Percentiles rank a stretch among this genome's conserved stretches.
These are phyloP conservation scores for Simplicillium sp. DNA, from an alignment of 2,329 filamentous ascomycete genomes.

Conservation along the genomic window DNA sequence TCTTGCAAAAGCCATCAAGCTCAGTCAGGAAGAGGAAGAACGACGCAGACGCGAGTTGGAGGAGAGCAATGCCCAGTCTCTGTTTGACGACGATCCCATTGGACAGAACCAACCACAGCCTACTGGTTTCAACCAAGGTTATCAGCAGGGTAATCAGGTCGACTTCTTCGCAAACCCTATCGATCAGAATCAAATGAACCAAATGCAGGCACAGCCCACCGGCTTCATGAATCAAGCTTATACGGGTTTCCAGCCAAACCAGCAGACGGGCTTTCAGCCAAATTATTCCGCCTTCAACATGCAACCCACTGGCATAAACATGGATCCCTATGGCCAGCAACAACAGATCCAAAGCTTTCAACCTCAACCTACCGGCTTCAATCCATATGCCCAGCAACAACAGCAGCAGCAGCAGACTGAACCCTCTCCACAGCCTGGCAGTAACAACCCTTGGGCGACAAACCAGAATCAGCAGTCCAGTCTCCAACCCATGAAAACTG, in stretches of 20 bases:
- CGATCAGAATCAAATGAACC: slow-evolving; percentile 61
- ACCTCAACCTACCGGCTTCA: slow-evolving; percentile 43
- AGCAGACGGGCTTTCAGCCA: slow-evolving; percentile 40
- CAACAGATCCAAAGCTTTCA: slow-evolving; percentile 34
- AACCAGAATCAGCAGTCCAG: slow-evolving; percentile 47
- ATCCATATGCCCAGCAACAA: slow-evolving; percentile 37
- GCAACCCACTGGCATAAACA: slow-evolving; percentile 56
- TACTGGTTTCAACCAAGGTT: slow-evolving; percentile 92
- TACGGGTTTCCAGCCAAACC: slow-evolving; percentile 39
- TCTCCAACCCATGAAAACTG: slow-evolving; percentile 70
- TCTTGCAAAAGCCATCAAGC: slow-evolving; percentile 84
- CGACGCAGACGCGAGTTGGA: slow-evolving; percentile 78
- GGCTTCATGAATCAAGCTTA: slow-evolving; percentile 55
- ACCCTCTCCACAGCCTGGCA: slow-evolving; percentile 62
- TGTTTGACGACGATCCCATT: slow-evolving; percentile 75
- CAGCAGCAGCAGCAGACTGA: slow-evolving; percentile 39
- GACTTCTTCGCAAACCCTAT: slow-evolving; percentile 97
- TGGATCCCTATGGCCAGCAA: slow-evolving; percentile 60
- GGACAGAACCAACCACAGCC: slow-evolving; percentile 58
- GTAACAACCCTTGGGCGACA: slow-evolving; percentile 88
- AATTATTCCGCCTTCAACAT: slow-evolving; percentile 58
- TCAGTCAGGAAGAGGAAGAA: slow-evolving; percentile 93
- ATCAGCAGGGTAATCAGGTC: slow-evolving; percentile 91
- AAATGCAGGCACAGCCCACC: slow-evolving; percentile 70
- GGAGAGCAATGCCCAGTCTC: slow-evolving; percentile 69